Evolutionary conservation across 176 grass and related monocot genomes (phyloP), one percentile per base, ranked within the genome.

Genomic region (Musa troglodytarum): DNA sequence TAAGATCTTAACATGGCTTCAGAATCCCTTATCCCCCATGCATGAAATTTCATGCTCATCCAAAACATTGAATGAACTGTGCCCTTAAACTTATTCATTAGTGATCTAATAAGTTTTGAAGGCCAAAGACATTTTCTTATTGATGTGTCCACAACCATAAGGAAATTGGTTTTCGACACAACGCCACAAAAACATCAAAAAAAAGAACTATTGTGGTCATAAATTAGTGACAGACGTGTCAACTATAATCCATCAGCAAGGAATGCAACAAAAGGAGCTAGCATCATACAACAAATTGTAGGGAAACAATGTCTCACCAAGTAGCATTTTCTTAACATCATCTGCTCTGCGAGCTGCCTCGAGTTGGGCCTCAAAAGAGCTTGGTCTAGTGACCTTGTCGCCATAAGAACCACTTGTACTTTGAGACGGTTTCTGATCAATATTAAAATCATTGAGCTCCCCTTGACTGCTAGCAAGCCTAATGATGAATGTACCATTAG

Each of bases 281-380:
- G 54, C 54, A 56, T 15, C 54, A 56, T 56, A 56, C 16, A 3
- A 56, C 9, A 14, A 16, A 16, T 56, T 56, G 12, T 17, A 3
- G 1, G 54, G 34, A 43, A 43, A 43, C 34, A 72, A 10, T 49
- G 49, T 78, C 81, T 88, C 63, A 97, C 93, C 87, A 73, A 97
- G 82, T 77, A 97, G 78, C 77, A 97, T 73, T 85, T 97, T 92
- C 81, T 93, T 97, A 56, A 97, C 90, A 72, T 90, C 93, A 75
- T 82, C 88, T 78, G 93, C 90, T 87, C 92, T 97, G 76, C 90
- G 92, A 67, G 87, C 84, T 79, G 87, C 90, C 70, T 93, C 93
- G 73, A 97, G 74, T 68, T 90, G 85, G 71, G 76, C 74, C 62
- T 89, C 85, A 69, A 90, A 94, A 54, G 88, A 76, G 71, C 77